Percentiles rank a stretch among this genome's conserved stretches.
These are phyloP conservation scores for Phalaenopsis aphrodite DNA, from an alignment of 106 monocot species.

Conservation along the genomic window DNA sequence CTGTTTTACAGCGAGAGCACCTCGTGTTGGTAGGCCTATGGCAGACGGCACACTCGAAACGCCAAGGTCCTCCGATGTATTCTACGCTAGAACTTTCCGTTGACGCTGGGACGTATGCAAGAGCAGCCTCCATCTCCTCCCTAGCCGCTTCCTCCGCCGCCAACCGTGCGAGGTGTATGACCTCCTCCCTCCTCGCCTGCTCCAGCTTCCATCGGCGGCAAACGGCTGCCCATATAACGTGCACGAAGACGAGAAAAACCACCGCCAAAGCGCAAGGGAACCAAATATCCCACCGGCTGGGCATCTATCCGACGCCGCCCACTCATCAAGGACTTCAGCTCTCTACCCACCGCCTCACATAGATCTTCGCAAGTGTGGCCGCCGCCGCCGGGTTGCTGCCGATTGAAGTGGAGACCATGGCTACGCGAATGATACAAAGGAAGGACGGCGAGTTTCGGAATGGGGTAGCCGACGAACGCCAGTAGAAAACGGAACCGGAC, in stretches of 20 bases:
- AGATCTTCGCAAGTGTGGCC: neutral
- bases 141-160: slow-evolving; percentile 18
- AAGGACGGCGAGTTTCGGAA: neutral
- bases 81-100: neutral
- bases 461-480: neutral
- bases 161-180: slow-evolving; percentile 8
- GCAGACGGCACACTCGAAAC: slow-evolving; percentile 27
- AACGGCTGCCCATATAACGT: neutral
- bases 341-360: neutral
- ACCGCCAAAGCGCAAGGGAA: slow-evolving; percentile 9
- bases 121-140: slow-evolving; percentile 16
- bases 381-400: neutral
- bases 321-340: neutral
- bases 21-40: slow-evolving; percentile 27
- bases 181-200: slow-evolving; percentile 23
- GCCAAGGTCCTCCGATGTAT: neutral
- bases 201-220: slow-evolving; percentile 24
- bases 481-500: neutral
- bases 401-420: neutral
- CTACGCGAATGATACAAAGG: neutral
- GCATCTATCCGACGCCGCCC: slow-evolving; percentile 13
- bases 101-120: slow-evolving; percentile 7
- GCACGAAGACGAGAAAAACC: neutral
- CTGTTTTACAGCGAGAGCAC: slow-evolving; percentile 36
- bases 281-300: slow-evolving; percentile 15